Evolutionary conservation across 2,329 filamentous ascomycete genomes (phyloP).

Genomic region (Diaporthe sp.): DNA sequence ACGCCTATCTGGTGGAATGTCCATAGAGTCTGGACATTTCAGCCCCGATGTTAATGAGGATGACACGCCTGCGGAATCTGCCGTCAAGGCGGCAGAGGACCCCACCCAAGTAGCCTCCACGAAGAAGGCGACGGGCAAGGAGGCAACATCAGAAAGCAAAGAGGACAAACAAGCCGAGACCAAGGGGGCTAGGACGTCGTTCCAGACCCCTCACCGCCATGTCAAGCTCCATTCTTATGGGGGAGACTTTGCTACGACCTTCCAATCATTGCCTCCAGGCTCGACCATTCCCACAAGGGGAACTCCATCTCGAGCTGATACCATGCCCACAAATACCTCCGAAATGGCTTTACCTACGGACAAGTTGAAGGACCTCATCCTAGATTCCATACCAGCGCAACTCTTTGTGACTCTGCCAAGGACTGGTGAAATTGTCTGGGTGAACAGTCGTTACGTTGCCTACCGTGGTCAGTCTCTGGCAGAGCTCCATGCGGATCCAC

Average conservation of each 20-base stretch:
- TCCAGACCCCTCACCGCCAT: constrained; percentile 59
- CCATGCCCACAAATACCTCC: constrained; percentile 55
- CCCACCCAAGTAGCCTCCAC: not conserved
- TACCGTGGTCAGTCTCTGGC: constrained; percentile 88
- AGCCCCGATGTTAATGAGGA: constrained; percentile 36
- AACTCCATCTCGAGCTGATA: constrained; percentile 53
- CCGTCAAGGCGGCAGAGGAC: constrained; percentile 38
- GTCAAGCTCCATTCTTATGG: constrained; percentile 84
- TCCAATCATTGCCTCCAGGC: constrained; percentile 77
- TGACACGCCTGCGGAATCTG: constrained; percentile 34
- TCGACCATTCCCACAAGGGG: constrained; percentile 52
- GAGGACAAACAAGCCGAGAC: constrained; percentile 34
- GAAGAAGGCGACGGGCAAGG: constrained; percentile 16
- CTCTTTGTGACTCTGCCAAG: constrained; percentile 91
- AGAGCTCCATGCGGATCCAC: constrained; percentile 87
- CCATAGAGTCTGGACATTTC: constrained; percentile 37
- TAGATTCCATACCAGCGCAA: constrained; percentile 92
- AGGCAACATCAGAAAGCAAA: constrained; percentile 17
- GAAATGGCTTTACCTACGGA: constrained; percentile 88
- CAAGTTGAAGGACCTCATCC: constrained; percentile 81
- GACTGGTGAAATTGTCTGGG: constrained; percentile 93
- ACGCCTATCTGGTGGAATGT: constrained; percentile 38
- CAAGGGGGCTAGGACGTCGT: constrained; percentile 15
- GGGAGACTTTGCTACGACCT: constrained; percentile 82
- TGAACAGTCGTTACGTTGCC: constrained; percentile 92